phyloP scores from a whole-genome alignment of 2,329 filamentous ascomycete genomes.

The Rosellinia necatrix region DNA sequence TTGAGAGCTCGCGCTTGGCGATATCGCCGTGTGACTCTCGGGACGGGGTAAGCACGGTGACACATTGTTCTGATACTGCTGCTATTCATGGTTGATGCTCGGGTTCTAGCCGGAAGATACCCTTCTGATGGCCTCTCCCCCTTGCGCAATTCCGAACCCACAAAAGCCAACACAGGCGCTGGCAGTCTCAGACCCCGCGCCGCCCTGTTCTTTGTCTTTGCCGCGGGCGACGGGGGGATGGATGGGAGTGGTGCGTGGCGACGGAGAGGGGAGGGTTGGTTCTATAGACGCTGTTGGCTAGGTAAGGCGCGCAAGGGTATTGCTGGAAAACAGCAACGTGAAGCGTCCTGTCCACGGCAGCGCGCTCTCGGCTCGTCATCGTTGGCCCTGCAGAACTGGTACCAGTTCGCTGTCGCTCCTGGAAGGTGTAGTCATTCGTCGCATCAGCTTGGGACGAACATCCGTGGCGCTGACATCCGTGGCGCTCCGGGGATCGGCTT shows the following conservation, averaged over 20 bases:
- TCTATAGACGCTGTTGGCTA: too few relatives aligned
- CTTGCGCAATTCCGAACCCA: constrained; percentile 24
- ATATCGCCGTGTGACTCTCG: too few relatives aligned
- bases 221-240: too few relatives aligned
- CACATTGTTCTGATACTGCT: too few relatives aligned
- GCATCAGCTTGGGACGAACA: neutral
- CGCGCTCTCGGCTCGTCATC: constrained; percentile 18
- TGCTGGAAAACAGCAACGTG: constrained; percentile 27
- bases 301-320: too few relatives aligned
- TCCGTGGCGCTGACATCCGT: neutral
- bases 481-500: too few relatives aligned
- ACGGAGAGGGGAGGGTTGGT: neutral
- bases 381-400: constrained; percentile 21
- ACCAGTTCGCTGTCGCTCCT: constrained; percentile 16
- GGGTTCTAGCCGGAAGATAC: too few relatives aligned
- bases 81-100: too few relatives aligned
- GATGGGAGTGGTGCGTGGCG: neutral
- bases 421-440: neutral
- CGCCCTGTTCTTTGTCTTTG: constrained; percentile 1
- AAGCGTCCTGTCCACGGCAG: constrained; percentile 25
- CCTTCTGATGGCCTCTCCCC: neutral
- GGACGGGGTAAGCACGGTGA: too few relatives aligned
- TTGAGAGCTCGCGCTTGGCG: too few relatives aligned
- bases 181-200: constrained; percentile 24
- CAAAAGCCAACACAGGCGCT: constrained; percentile 16